These are phyloP conservation scores for Globisporangium ultimum DNA, from an alignment of 352 stramenopile species.

Conservation along the genomic window DNA sequence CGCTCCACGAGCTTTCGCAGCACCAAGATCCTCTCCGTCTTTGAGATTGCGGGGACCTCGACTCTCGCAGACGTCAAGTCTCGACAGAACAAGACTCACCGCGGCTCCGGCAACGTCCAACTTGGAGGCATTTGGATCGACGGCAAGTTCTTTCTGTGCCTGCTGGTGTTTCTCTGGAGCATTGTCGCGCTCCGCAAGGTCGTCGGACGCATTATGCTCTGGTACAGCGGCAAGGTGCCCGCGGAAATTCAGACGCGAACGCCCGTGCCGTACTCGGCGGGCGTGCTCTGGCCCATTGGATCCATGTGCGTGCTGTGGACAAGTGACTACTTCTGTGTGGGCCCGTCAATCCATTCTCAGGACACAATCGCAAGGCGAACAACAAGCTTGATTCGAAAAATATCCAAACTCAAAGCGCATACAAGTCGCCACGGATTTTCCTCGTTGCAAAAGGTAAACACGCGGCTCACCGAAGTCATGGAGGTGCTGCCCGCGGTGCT, in stretches of 20 bases:
- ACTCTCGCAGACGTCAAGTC: not conserved
- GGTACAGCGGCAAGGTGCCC: not conserved
- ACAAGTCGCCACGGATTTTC: no score
- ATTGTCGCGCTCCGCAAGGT: not conserved
- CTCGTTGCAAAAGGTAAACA: no score
- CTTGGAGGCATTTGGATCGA: slow-evolving; percentile 9
- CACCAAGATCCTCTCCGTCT: slow-evolving; percentile 1
- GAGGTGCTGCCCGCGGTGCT: no score
- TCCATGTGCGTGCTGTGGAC: slow-evolving; percentile 17
- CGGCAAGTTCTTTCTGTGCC: slow-evolving; percentile 8
- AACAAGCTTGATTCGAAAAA: not conserved
- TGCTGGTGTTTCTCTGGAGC: not conserved
- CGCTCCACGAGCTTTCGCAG: slow-evolving; percentile 7
- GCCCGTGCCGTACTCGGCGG: slow-evolving; percentile 13
- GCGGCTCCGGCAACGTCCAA: slow-evolving; percentile 6
- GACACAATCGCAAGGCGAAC: not conserved
- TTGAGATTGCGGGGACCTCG: slow-evolving; percentile 1
- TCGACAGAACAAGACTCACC: slow-evolving; percentile 2
- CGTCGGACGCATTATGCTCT: not conserved
- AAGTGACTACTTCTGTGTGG: slow-evolving; percentile 8
- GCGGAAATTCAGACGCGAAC: slow-evolving; percentile 1
- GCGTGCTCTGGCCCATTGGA: slow-evolving; percentile 6
- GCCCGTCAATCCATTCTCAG: no score
- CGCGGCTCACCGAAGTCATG: no score
- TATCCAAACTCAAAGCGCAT: no score